These are phyloP conservation scores for Coemansia sp. DNA, from an alignment of 192 early-diverging fungal genomes.

Conservation along the genomic window DNA sequence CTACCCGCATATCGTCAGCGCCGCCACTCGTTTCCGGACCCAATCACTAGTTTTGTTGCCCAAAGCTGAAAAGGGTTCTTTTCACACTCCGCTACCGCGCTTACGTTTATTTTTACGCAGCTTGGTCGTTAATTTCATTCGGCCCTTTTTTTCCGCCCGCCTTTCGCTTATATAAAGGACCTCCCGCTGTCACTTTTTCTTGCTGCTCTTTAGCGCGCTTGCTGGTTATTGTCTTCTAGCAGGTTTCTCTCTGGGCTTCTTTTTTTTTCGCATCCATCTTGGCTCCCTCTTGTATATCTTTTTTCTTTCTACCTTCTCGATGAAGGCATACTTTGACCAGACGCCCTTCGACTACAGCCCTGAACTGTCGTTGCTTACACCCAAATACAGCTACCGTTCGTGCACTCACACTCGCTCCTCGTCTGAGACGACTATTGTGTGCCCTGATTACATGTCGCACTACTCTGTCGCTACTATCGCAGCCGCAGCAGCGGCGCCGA, in stretches of 20 bases:
- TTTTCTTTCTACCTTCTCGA: background rate
- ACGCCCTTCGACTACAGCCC: slow-evolving; percentile 2
- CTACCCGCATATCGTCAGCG: background rate
- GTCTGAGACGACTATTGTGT: slow-evolving; percentile 33
- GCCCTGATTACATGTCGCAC: slow-evolving; percentile 12
- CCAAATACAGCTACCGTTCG: background rate
- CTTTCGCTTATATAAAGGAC: slow-evolving; percentile 6
- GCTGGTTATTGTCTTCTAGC: background rate
- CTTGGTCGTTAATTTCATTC: slow-evolving; percentile 3
- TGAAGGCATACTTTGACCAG: slow-evolving; percentile 18
- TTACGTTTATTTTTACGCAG: slow-evolving; percentile 20
- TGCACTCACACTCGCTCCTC: slow-evolving; percentile 39
- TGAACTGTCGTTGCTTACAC: slow-evolving; percentile 4
- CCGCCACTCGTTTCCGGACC: background rate
- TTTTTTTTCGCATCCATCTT: background rate
- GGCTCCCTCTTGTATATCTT: background rate
- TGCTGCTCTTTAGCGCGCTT: background rate
- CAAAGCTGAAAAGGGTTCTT: slow-evolving; percentile 1
- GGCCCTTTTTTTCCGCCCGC: background rate
- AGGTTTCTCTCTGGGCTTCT: background rate
- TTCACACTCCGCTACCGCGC: slow-evolving; percentile 12
- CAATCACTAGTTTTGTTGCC: background rate
- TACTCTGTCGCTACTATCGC: slow-evolving; percentile 8
- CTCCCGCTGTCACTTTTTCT: background rate
- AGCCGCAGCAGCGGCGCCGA: slow-evolving; percentile 12